A percentile compares a stretch with the other conserved stretches of the same genome.
These are phyloP conservation scores for Lecanosticta acicola DNA, from an alignment of 2,329 filamentous ascomycete genomes.

Conservation along the genomic window DNA sequence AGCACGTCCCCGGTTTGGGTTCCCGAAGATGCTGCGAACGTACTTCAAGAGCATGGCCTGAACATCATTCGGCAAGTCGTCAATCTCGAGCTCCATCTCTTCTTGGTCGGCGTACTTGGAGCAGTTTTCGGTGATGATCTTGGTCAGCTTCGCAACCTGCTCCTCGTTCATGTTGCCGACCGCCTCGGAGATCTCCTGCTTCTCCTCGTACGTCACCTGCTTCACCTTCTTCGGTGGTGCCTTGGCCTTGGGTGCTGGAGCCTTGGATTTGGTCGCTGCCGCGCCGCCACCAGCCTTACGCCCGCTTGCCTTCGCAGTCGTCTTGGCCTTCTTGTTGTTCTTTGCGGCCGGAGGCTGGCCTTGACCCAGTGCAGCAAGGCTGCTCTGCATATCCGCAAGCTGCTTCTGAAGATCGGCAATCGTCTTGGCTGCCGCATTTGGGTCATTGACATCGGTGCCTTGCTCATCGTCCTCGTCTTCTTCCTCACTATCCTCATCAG, in stretches of 20 bases:
- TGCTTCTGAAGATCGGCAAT: conserved; percentile 70
- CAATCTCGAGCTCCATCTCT: conserved; percentile 61
- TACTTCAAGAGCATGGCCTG: conserved; percentile 53
- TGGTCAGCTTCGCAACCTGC: conserved; percentile 74
- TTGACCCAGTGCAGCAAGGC: conserved; percentile 41
- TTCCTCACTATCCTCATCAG: conserved; percentile 66
- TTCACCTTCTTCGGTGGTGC: conserved; percentile 54
- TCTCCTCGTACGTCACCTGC: conserved; percentile 71
- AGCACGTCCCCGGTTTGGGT: conserved; percentile 24
- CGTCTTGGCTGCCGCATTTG: conserved; percentile 38
- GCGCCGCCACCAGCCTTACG: conserved; percentile 14
- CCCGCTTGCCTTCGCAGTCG: conserved; percentile 17
- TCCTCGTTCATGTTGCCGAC: conserved; percentile 60
- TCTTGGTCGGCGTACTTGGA: conserved; percentile 59
- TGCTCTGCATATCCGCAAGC: conserved; percentile 47
- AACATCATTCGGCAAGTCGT: conserved; percentile 51
- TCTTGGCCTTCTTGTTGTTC: conserved; percentile 25
- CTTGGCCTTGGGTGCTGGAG: conserved; percentile 33
- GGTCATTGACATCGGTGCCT: conserved; percentile 33
- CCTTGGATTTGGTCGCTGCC: conserved; percentile 39
- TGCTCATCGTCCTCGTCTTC: conserved; percentile 56
- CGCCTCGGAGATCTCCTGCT: conserved; percentile 71
- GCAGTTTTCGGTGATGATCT: conserved; percentile 82
- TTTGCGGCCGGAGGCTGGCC: conserved; percentile 19
- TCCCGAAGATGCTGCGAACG: conserved; percentile 42